Evolutionary conservation across 2,329 filamentous ascomycete species (phyloP).

Genomic region (Sporothrix inflata): DNA sequence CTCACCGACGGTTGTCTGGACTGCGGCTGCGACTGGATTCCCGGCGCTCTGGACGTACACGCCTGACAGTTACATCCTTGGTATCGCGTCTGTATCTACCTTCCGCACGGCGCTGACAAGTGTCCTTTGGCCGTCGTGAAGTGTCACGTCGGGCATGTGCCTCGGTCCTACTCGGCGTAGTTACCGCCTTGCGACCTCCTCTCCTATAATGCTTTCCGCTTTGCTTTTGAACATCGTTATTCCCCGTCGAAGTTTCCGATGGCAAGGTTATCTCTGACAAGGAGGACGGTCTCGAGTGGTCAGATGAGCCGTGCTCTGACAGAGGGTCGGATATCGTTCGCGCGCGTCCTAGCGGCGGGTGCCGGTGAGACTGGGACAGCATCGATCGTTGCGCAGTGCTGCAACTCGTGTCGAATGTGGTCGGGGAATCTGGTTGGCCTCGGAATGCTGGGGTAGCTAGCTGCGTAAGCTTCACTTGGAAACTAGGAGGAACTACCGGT

Average conservation of each 20-base stretch:
- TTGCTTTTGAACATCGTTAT: neutral
- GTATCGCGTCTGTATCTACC: neutral
- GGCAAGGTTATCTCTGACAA: slow-evolving; percentile 24
- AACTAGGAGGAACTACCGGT: neutral
- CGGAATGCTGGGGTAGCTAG: neutral
- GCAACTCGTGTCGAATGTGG: neutral
- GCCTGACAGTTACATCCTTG: neutral
- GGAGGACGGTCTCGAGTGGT: neutral
- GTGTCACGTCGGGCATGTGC: neutral
- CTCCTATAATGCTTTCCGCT: neutral
- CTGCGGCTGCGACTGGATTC: slow-evolving; percentile 24
- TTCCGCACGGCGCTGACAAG: neutral
- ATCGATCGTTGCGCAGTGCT: neutral
- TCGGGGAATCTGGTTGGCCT: slow-evolving; percentile 12
- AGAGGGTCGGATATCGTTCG: slow-evolving; percentile 16
- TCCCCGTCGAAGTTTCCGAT: slow-evolving; percentile 28
- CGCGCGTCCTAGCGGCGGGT: slow-evolving; percentile 23
- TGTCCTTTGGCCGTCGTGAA: neutral
- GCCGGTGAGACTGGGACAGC: neutral
- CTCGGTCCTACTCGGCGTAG: neutral
- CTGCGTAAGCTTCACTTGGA: neutral
- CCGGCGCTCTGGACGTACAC: slow-evolving; percentile 14
- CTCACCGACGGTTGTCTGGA: slow-evolving; percentile 22
- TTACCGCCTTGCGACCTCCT: neutral
- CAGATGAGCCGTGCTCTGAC: neutral